Percentiles rank a stretch among this genome's conserved stretches.
Conservation (phyloP, 257 asterid genomes). For the Nicotiana noctiflora region DNA sequence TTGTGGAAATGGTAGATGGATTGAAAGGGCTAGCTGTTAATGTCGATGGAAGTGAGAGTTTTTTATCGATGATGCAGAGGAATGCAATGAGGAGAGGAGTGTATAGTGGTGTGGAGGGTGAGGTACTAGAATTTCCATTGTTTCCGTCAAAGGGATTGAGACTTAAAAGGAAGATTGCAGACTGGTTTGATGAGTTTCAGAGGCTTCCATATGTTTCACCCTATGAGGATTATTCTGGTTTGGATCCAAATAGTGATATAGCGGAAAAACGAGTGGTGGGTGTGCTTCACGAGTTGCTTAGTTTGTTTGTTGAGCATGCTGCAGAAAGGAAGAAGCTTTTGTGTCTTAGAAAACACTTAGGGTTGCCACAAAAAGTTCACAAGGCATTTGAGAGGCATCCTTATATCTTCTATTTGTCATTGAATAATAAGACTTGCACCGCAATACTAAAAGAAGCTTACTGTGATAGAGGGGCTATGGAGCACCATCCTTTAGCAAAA, state of each 20-base stretch:
- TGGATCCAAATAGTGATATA: conserved; percentile 52
- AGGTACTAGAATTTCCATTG: conserved; percentile 56
- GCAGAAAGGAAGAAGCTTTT: conserved; percentile 65
- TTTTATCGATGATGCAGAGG: conserved; percentile 47
- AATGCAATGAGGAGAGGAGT: conserved; percentile 55
- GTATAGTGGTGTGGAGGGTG: conserved; percentile 40
- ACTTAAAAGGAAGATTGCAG: conserved; percentile 60
- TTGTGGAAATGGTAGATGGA: conserved; percentile 69
- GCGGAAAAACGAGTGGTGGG: conserved; percentile 84
- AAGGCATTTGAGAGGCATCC: conserved; percentile 91
- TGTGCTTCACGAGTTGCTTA: conserved; percentile 68
- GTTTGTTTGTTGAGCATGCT: conserved; percentile 83
- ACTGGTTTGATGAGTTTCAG: conserved; percentile 71
- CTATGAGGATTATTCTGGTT: conserved; percentile 37
- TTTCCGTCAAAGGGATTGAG: conserved; percentile 81
- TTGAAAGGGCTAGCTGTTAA: conserved; percentile 54
- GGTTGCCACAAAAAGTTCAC: conserved; percentile 85
- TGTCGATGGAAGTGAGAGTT: conserved; percentile 20
- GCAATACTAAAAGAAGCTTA: conserved; percentile 84
- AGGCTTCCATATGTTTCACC: conserved; percentile 73
- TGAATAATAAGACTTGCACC: conserved; percentile 75
- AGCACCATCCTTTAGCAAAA: conserved; percentile 62
- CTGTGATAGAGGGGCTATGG: conserved; percentile 36
- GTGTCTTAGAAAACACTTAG: conserved; percentile 55
- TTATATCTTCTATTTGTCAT: conserved; percentile 57